Conservation (phyloP, 1,284 basidiomycete genomes). For the Cryptococcus sp. region DNA sequence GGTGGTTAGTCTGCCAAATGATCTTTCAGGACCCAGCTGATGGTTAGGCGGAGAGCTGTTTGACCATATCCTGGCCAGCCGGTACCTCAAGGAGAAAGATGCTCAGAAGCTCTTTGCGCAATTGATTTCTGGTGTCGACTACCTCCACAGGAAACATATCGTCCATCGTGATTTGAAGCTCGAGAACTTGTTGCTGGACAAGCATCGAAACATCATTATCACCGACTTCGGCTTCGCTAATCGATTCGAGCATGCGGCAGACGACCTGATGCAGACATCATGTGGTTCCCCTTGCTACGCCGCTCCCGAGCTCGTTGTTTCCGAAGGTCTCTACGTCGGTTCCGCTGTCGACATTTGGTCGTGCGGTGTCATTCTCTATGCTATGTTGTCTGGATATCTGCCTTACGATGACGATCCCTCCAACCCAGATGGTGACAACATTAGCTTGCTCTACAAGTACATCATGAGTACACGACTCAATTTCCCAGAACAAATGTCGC, state of each 20-base stretch:
- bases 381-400: slow-evolving; percentile 97
- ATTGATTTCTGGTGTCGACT: slow-evolving; percentile 97
- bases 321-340: slow-evolving; percentile 94
- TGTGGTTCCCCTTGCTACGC: slow-evolving; percentile 98
- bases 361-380: slow-evolving; percentile 98
- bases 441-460: slow-evolving; percentile 99
- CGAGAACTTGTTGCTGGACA: slow-evolving; percentile 94
- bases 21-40: slow-evolving; percentile 1
- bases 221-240: slow-evolving; percentile 99
- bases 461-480: slow-evolving; percentile 94
- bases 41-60: slow-evolving; percentile 85
- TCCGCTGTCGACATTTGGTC: slow-evolving; percentile 99
- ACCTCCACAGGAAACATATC: slow-evolving; percentile 98
- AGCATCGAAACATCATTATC: slow-evolving; percentile 97
- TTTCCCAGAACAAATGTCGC: slow-evolving; percentile 87
- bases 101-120: slow-evolving; percentile 96
- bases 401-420: slow-evolving; percentile 99
- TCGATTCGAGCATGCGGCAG: slow-evolving; percentile 81
- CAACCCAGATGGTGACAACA: slow-evolving; percentile 99
- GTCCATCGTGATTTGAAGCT: slow-evolving; percentile 99
- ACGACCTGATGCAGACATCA: slow-evolving; percentile 98
- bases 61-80: slow-evolving; percentile 97
- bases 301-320: slow-evolving; percentile 97
- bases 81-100: slow-evolving; percentile 91
- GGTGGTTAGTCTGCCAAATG: slow-evolving; percentile 53